Evolutionary conservation across 768 basidiomycete species (phyloP).

Genomic region (Leccinum incarnatum): DNA sequence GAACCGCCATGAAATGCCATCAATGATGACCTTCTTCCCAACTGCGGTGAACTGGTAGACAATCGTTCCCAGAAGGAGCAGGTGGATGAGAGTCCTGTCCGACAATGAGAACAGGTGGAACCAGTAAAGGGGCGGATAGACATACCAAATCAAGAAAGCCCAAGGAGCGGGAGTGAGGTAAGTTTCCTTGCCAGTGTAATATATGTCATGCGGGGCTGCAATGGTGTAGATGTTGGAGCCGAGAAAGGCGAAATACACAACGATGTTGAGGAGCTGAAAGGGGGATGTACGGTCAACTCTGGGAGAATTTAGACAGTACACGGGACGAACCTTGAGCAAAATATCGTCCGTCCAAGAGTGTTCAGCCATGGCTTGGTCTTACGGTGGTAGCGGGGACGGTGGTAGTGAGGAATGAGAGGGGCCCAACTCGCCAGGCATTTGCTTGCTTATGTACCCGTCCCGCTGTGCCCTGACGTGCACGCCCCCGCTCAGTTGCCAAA

Average conservation of each 20-base stretch:
- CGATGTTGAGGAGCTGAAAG: constrained; percentile 66
- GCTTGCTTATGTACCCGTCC: constrained; percentile 32
- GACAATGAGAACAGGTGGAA: constrained; percentile 11
- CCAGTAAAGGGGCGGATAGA: constrained; percentile 1
- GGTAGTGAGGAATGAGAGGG: constrained; percentile 22
- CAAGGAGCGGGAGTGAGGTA: constrained; percentile 94
- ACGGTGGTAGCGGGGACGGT: constrained; percentile 1
- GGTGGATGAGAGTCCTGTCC: constrained; percentile 78
- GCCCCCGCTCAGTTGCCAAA: constrained; percentile 12
- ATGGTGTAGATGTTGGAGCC: constrained; percentile 89
- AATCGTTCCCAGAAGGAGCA: constrained; percentile 86
- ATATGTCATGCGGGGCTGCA: constrained; percentile 68
- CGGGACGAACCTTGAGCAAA: constrained; percentile 62
- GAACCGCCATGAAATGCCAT: constrained; percentile 90
- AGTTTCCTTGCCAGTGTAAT: constrained; percentile 76
- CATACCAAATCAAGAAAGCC: constrained; percentile 87
- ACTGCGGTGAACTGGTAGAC: constrained; percentile 83
- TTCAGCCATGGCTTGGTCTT: constrained; percentile 45
- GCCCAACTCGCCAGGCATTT: background rate
- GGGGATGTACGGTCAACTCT: background rate
- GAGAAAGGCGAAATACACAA: constrained; percentile 84
- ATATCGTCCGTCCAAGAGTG: constrained; percentile 72
- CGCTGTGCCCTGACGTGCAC: constrained; percentile 22
- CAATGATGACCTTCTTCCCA: constrained; percentile 78
- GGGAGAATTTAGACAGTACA: background rate